phyloP scores from a whole-genome alignment of 2,329 filamentous ascomycete species.

The Grosmannia serpens region DNA sequence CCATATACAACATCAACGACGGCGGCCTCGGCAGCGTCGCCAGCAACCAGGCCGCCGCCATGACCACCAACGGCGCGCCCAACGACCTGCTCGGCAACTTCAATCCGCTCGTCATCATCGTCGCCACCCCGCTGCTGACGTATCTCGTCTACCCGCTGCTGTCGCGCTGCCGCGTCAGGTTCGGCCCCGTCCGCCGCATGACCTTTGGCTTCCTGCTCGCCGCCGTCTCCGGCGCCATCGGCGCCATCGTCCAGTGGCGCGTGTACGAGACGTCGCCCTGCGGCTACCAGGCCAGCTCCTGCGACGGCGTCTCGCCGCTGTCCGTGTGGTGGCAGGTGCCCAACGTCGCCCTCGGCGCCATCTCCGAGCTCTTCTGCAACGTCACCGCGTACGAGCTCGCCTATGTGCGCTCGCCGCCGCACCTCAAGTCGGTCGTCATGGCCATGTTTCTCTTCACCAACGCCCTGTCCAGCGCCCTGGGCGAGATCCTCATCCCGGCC shows the following conservation, averaged over 20 bases:
- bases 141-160: conserved; percentile 46
- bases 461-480: conserved; percentile 41
- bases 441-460: conserved; percentile 46
- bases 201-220: conserved; percentile 42
- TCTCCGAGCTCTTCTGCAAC: conserved; percentile 46
- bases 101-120: conserved; percentile 46
- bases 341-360: conserved; percentile 37
- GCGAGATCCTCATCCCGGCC: conserved; percentile 29
- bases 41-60: conserved; percentile 28
- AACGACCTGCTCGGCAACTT: conserved; percentile 52
- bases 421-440: conserved; percentile 50
- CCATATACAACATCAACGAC: conserved; percentile 28
- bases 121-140: conserved; percentile 42
- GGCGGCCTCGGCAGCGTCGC: conserved; percentile 24
- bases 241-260: conserved; percentile 42
- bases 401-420: conserved; percentile 54
- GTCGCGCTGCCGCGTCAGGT: conserved; percentile 36
- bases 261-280: conserved; percentile 47
- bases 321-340: conserved; percentile 41
- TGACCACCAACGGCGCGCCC: conserved; percentile 36
- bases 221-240: conserved; percentile 31
- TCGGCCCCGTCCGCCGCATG: conserved; percentile 47
- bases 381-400: conserved; percentile 57
- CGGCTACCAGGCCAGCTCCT: conserved; percentile 32
- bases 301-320: conserved; percentile 28